Base-by-base conservation (phyloP, 106 monocot species). In the Agapanthus africanus region DNA sequence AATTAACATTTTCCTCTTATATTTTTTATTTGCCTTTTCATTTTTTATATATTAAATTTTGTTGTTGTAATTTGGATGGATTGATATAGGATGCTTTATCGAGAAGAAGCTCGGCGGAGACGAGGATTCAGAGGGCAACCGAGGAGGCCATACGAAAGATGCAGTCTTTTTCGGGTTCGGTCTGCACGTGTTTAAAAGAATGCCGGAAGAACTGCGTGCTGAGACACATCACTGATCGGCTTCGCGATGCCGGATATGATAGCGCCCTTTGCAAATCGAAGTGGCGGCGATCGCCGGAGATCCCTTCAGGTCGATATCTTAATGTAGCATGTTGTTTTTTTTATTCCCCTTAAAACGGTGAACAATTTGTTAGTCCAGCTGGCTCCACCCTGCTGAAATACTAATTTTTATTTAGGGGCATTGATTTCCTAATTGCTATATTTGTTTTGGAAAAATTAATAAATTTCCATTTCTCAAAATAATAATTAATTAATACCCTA, bases 241-340 rank as follows among this genome's bases (percentile, higher is more conserved):
- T 97, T 13, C 74, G 71, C 7, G 65, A 66, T 4, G 70, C 63
- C 19, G 93, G 97, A 11, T 78, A 79, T 59, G 75, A 99, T 70
- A 82, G 90, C 71, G 90, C 89, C 0, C 26, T 99, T 11, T 99
- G 92, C 84, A 66, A 69, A 44, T 92, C 92, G 31, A 89, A 87
- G 68, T 99, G 97, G 97, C 40, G 68, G 32, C 54, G 76, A 40
- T 86, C 88, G 13, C 79, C 68, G 6, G 91, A 87, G 15, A 84
- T 91, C 25, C 95, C 86, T 59, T 74, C 86, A 37, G 95, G 95
- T 91, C 69, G n/a, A n/a, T n/a, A 62, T 1, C 34, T 4, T 11
- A 61, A 47, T 47, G 13, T n/a, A n/a, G n/a, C n/a, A n/a, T n/a
- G n/a, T n/a, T n/a, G n/a, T n/a, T n/a, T n/a, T n/a, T n/a, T n/a